Evolutionary conservation across 176 grass and related monocot species (phyloP).

Genomic region (Paspalum vaginatum): DNA sequence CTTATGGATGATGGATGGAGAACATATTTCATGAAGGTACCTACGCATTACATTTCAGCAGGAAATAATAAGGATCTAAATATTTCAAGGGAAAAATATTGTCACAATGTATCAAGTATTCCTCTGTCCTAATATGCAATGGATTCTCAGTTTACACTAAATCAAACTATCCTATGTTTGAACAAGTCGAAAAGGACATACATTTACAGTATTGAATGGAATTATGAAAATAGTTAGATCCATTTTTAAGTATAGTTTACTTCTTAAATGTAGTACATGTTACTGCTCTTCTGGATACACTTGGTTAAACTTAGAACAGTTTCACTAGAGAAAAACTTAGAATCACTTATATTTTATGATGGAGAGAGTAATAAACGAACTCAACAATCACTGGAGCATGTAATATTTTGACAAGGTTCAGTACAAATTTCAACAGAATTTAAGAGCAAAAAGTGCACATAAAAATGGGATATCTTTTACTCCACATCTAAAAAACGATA

Average conservation of each 20-base stretch:
- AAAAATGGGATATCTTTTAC: background rate
- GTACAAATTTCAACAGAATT: background rate
- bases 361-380: background rate
- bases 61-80: slow-evolving; percentile 30
- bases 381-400: background rate
- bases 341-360: too few relatives aligned
- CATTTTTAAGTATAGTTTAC: too few relatives aligned
- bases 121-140: too few relatives aligned
- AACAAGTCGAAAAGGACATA: too few relatives aligned
- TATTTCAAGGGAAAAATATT: slow-evolving; percentile 20
- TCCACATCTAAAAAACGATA: slow-evolving; percentile 9
- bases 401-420: slow-evolving; percentile 14
- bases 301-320: too few relatives aligned
- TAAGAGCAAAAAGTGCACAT: slow-evolving; percentile 5
- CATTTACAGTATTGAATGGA: too few relatives aligned
- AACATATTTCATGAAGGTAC: slow-evolving; percentile 91
- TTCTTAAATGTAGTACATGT: too few relatives aligned
- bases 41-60: slow-evolving; percentile 47
- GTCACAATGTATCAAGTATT: background rate
- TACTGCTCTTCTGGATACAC: too few relatives aligned
- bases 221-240: too few relatives aligned
- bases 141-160: too few relatives aligned
- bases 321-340: too few relatives aligned
- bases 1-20: slow-evolving; percentile 80
- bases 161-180: too few relatives aligned